A percentile compares a stretch with the other conserved stretches of the same genome.
phyloP scores from a whole-genome alignment of 768 basidiomycete genomes.

The Russula vinacea region DNA sequence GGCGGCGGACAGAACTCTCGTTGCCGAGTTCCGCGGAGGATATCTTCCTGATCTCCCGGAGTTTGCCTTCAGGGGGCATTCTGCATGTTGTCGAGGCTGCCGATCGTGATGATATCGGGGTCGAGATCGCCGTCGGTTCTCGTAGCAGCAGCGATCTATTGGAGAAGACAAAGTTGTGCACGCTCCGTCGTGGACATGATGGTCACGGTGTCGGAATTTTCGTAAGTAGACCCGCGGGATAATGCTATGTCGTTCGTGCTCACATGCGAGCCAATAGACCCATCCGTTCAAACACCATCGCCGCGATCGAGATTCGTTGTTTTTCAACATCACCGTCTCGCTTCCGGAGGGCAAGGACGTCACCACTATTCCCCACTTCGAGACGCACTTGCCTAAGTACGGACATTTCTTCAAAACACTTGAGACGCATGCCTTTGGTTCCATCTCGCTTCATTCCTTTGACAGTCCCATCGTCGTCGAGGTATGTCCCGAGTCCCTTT shows the following conservation, averaged over 20 bases:
- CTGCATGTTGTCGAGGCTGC: constrained; percentile 8
- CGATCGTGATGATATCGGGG: constrained; percentile 22
- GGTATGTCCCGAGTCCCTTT: background rate
- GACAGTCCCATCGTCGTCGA: background rate
- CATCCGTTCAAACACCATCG: background rate
- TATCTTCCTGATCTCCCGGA: constrained; percentile 18
- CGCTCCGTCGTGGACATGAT: background rate
- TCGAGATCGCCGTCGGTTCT: constrained; percentile 17
- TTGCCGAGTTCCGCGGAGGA: constrained; percentile 11
- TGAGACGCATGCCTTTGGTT: constrained; percentile 17
- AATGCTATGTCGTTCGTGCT: background rate
- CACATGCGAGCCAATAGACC: constrained; percentile 10
- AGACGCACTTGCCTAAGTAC: constrained; percentile 20
- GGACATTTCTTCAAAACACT: constrained; percentile 3
- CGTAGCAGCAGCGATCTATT: background rate
- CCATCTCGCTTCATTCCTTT: constrained; percentile 1
- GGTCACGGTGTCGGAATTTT: constrained; percentile 22
- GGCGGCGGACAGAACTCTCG: constrained; percentile 14
- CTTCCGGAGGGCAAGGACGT: constrained; percentile 18
- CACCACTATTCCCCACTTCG: constrained; percentile 10
- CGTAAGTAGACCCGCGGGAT: constrained; percentile 4
- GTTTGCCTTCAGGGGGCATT: background rate
- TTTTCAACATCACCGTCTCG: constrained; percentile 19
- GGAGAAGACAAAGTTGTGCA: constrained; percentile 10
- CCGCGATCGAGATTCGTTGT: background rate